These are phyloP conservation scores for Digitaria exilis DNA, from an alignment of 202 grass and related monocot species.

Conservation along the genomic window DNA sequence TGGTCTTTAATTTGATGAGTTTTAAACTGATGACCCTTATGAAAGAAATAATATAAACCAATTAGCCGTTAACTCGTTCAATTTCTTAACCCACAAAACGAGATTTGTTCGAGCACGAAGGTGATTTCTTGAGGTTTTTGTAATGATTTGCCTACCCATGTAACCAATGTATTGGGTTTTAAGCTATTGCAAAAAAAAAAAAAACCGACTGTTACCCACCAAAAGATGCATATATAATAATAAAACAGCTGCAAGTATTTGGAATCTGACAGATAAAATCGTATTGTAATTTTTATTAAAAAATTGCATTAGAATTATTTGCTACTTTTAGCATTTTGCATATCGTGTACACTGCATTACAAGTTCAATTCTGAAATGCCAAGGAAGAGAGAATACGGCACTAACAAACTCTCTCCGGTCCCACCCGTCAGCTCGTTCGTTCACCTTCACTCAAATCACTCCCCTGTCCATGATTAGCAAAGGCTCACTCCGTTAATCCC, in stretches of 20 bases:
- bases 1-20: too few species aligned
- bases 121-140: neutral
- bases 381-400: neutral
- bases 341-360: neutral
- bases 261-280: too few species aligned
- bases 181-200: neutral
- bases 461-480: slow-evolving; percentile 20
- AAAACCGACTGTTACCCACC: neutral
- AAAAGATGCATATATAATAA: neutral
- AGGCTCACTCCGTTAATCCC: slow-evolving; percentile 10
- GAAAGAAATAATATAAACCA: neutral
- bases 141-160: too few species aligned
- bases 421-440: slow-evolving; percentile 37
- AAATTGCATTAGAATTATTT: neutral
- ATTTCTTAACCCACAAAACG: neutral
- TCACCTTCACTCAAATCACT: neutral
- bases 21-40: too few species aligned
- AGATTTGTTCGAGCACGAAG: neutral
- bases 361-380: neutral
- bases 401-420: neutral
- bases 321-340: neutral
- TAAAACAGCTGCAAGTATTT: neutral
- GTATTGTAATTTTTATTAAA: neutral
- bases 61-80: neutral
- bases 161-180: neutral